Base-by-base conservation (phyloP, 202 grass and related monocot species). In the Sporobolus alterniflorus region DNA sequence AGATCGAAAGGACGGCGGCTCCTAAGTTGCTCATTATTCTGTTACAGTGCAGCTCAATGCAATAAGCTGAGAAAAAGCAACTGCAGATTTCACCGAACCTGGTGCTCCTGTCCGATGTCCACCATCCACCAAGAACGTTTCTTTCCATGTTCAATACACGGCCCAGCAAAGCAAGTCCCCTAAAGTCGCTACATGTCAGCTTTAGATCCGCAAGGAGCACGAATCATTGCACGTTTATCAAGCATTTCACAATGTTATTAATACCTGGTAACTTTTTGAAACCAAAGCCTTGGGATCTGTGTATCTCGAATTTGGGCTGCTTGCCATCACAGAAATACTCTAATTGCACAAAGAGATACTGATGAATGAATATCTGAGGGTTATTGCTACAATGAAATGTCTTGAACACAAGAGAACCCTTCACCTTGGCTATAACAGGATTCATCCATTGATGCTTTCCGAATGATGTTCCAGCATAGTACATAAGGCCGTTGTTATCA, bases 121-220 rank as follows among this genome's bases (percentile, higher is more conserved):
- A 98, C 81, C 93, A 95, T 95, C 96, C 96, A 98, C 96, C 93
- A 98, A 84, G 91, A 89, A 80, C 76, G 86, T 42, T 84, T 98
- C 51, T 64, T 84, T 28, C 96, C 96, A 66, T 90, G 55, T 73
- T 94, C 93, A 12, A 89, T 71, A 64, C 93, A 87, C 20, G 89
- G 96, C 46, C 96, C 96, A 22, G 96, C 91, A 89, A 95, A 94
- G 68, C 88, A 98, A 54, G 96, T 98, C 68, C 49, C 96, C 96
- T 98, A 68, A 13, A 88, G 44, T 78, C 60, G 52, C 48, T 52
- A 36, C 49, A 75, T 76, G 68, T 88, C 54, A 87, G 73, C 32
- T 73, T 68, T 29, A 54, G 18, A 24, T 31, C 55, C 34, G 22
- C 26, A 32, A 60, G 67, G 25, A 44, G 6, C 42, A 39, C 1